A percentile compares a stretch with the other conserved stretches of the same genome.
These are phyloP conservation scores for Corrigiola litoralis DNA, from an alignment of 179 eudicot species.

Conservation along the genomic window DNA sequence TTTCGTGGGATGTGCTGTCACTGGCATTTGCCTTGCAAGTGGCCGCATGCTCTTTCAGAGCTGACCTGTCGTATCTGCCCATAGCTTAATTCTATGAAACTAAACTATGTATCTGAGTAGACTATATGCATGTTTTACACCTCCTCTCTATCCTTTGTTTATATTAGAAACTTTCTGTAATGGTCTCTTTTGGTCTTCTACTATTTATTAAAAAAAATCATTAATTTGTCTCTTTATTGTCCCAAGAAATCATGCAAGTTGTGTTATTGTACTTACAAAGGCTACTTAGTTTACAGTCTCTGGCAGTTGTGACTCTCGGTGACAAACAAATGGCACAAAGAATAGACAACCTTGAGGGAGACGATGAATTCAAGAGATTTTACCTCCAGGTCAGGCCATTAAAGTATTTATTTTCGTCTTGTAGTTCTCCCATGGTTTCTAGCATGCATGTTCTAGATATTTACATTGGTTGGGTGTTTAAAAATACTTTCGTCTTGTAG, in stretches of 20 bases:
- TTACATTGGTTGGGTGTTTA: not conserved
- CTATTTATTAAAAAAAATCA: not conserved
- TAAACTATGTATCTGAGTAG: no score
- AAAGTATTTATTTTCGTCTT: not conserved
- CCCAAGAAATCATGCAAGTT: not conserved
- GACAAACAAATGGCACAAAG: constrained; percentile 97
- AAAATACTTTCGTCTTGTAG: not conserved
- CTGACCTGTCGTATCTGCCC: no score
- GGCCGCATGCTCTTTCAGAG: no score
- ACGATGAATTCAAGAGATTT: constrained; percentile 87
- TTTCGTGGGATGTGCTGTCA: no score
- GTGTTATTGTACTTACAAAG: not conserved
- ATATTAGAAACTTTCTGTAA: not conserved
- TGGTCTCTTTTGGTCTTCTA: not conserved
- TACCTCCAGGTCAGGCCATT: constrained; percentile 74
- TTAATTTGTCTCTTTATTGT: not conserved
- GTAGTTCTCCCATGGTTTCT: not conserved
- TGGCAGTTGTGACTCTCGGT: constrained; percentile 97
- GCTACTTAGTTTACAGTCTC: constrained; percentile 45
- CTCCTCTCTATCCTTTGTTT: not conserved
- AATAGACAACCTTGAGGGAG: constrained; percentile 84
- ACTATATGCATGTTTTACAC: not conserved
- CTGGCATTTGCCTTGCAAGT: no score
- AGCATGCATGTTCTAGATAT: not conserved
- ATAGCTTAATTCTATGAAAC: no score